Base-by-base conservation (phyloP, 192 early-diverging fungal species). In the Glomus cerebriforme region DNA sequence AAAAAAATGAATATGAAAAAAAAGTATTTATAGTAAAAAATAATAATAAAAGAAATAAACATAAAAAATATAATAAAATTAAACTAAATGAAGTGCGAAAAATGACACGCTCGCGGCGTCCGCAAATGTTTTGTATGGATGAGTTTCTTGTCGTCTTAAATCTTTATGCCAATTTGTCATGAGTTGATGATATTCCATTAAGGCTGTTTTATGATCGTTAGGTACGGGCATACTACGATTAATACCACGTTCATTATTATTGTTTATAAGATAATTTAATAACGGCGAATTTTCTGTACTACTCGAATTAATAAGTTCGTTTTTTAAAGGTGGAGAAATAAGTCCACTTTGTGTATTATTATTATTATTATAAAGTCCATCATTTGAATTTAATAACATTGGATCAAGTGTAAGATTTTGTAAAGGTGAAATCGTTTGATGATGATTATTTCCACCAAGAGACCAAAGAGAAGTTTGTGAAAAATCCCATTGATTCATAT, bases 151-250 rank as follows among this genome's bases (percentile, higher is more conserved):
- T 13, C 69, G 39, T 27, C 15, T n/a, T 12, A 71, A 29, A 8
- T 45, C 39, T 71, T 47, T 45, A 71, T 71, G 69, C 69, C 69
- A 71, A 27, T 43, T 47, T 26, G 26, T 27, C 69, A 71, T 71
- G 6, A 47, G 24, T 12, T 45, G 39, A 71, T 71, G 69, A 29
- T 71, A 71, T 43, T 10, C 68, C 37, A 26, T 10, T 43, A 70
- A 45, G 6, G 39, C 3, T 43, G 8, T n/a, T 24, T 43, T 45
- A 8, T n/a, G 5, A 45, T 45, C 37, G 8, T 17, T 45, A 3
- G n/a, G 37, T 70, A 43, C 68, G 19, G 68, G 37, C n/a, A 70
- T 43, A 24, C 37, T 70, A n/a, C 37, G 37, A 39, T 39, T 9
- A 35, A 17, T 32, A 0, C 2, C 9, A 17, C 65, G 65, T 17